phyloP scores from a whole-genome alignment of 345 rosid species.

The Cardiospermum halicacabum region DNA sequence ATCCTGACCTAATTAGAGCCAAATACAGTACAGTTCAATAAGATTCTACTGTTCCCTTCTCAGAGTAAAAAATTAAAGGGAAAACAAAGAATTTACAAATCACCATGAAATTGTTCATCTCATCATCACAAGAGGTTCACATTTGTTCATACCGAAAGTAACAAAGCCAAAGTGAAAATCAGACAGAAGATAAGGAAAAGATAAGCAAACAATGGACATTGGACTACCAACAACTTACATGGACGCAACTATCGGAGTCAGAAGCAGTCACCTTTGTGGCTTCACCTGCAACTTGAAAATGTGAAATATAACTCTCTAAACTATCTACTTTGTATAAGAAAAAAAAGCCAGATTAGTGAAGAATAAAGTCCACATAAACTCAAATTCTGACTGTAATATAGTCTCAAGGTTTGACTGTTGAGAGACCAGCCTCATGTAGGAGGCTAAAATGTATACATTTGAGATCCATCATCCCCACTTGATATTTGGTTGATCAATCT shows the following conservation, averaged over 20 bases:
- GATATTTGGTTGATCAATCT: background rate
- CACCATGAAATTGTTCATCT: background rate
- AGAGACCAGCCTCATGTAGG: background rate
- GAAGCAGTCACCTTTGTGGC: background rate
- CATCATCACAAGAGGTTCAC: background rate
- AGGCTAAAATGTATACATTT: background rate
- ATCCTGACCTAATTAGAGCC: background rate
- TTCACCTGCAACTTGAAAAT: conserved; percentile 6
- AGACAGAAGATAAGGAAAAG: background rate
- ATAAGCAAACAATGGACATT: background rate
- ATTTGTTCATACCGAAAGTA: background rate
- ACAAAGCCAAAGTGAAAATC: background rate
- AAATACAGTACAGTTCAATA: too few species aligned
- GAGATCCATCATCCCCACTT: background rate
- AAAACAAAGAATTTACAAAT: background rate
- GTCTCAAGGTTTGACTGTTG: too few species aligned
- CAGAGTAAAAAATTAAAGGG: background rate
- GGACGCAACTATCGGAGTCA: background rate
- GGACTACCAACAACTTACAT: background rate
- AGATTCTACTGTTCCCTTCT: background rate
- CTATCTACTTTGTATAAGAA: background rate
- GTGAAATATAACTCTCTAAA: background rate
- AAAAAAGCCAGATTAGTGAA: background rate
- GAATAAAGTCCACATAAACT: background rate
- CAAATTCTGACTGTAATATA: background rate